Percentiles rank a stretch among this genome's conserved stretches.
Conservation (phyloP, 202 grass and related monocot genomes). For the Schoenoplectus tabernaemontani region DNA sequence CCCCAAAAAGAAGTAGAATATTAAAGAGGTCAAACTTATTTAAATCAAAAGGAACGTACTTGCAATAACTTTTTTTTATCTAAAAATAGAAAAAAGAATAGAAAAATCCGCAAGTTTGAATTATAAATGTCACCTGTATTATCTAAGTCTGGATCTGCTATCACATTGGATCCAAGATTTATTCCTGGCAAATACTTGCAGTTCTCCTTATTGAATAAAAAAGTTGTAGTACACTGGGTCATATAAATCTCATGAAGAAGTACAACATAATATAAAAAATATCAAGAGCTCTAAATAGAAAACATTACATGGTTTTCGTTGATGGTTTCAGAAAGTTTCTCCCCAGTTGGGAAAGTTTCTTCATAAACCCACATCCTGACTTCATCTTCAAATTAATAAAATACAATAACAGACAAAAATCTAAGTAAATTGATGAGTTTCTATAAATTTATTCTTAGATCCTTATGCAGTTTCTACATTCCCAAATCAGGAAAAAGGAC, state of each 20-base stretch:
- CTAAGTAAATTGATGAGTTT: not conserved
- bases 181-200: slow-evolving; percentile 91
- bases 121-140: slow-evolving; percentile 56
- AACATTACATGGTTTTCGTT: slow-evolving; percentile 63
- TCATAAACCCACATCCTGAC: slow-evolving; percentile 96
- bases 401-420: not conserved
- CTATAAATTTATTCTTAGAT: not conserved
- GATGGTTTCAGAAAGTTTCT: slow-evolving; percentile 80
- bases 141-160: slow-evolving; percentile 88
- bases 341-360: slow-evolving; percentile 60
- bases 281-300: not conserved
- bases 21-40: not conserved
- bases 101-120: not conserved
- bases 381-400: slow-evolving; percentile 51
- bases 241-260: not conserved
- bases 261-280: not conserved
- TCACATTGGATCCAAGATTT: slow-evolving; percentile 75
- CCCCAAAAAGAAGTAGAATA: not conserved
- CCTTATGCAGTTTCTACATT: not conserved
- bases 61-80: not conserved
- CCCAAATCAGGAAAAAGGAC: no score
- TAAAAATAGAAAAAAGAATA: not conserved
- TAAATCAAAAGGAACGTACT: not conserved
- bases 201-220: slow-evolving; percentile 56
- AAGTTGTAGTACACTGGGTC: not conserved